Evolutionary conservation across 148 eudicot genomes (phyloP).

Genomic region (Chenopodium suecicum): DNA sequence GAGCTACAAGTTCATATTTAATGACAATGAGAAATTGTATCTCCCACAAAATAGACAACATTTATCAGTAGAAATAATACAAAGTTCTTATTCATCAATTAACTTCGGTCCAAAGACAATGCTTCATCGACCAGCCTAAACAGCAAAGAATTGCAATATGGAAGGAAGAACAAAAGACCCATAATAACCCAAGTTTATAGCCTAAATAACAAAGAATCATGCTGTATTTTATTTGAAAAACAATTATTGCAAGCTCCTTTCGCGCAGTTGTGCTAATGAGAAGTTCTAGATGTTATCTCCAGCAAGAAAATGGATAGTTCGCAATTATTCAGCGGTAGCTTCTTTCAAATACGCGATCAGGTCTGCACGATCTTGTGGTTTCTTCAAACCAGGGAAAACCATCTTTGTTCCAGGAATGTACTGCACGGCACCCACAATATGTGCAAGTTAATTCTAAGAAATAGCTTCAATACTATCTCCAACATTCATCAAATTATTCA

Average conservation of each 20-base stretch:
- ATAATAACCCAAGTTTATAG: neutral
- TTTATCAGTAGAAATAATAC: neutral
- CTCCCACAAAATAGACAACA: neutral
- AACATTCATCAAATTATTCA: no score
- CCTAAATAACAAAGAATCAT: no score
- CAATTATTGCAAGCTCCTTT: no score
- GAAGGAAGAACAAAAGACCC: neutral
- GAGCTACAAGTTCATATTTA: no score
- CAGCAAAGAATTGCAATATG: neutral
- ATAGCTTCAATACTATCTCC: no score
- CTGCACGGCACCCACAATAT: conserved; percentile 29
- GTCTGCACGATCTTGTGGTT: conserved; percentile 75
- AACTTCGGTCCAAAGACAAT: neutral
- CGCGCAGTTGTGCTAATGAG: no score
- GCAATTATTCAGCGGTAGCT: conserved; percentile 22
- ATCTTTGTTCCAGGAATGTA: conserved; percentile 81
- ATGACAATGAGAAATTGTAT: no score
- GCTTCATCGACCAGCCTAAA: neutral
- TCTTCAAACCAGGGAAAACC: conserved; percentile 88
- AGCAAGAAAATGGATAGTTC: no score
- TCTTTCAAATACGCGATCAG: conserved; percentile 70
- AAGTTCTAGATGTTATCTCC: no score
- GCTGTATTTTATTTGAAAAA: no score
- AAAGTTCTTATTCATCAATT: neutral
- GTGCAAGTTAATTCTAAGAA: no score